Conservation (phyloP, 2,329 filamentous ascomycete species). For the Trichoderma citrinoviride region DNA sequence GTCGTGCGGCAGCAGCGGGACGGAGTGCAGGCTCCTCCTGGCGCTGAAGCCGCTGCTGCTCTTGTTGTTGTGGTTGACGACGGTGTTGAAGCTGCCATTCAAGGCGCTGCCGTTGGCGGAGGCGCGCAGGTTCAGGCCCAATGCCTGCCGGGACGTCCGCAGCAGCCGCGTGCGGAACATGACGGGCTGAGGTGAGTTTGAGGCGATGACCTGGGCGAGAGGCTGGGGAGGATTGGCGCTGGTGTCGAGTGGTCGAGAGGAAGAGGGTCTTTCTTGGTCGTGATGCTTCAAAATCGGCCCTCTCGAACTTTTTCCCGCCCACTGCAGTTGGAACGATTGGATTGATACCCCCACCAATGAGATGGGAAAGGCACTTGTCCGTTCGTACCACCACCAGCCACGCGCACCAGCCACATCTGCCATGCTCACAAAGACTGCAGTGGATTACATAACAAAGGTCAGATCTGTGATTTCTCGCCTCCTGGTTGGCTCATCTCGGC, state of each 20-base stretch:
- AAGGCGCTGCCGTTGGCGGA: conserved; percentile 27
- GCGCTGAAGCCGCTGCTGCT: conserved; percentile 5
- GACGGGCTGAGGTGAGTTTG: conserved; percentile 20
- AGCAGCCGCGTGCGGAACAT: conserved; percentile 57
- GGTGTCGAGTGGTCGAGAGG: background rate
- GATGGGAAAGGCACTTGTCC: background rate
- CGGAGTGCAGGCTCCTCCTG: conserved; percentile 44
- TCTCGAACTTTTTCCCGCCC: conserved; percentile 20
- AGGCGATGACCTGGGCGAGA: background rate
- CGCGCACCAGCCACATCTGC: no score
- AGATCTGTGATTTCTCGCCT: background rate
- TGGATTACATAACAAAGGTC: background rate
- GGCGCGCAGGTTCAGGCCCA: conserved; percentile 37
- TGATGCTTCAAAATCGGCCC: background rate
- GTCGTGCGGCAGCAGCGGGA: conserved; percentile 48
- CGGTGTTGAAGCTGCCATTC: background rate
- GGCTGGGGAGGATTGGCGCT: background rate
- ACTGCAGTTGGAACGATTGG: background rate
- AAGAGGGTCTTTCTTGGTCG: background rate
- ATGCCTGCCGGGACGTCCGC: conserved; percentile 48
- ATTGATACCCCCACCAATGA: conserved; percentile 13
- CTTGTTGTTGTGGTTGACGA: background rate
- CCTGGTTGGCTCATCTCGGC: background rate
- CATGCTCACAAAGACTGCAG: no score
- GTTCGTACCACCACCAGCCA: background rate